Base-by-base conservation (phyloP, 225 moss, liverwort and hornwort species). In the Anthoceros angustus region DNA sequence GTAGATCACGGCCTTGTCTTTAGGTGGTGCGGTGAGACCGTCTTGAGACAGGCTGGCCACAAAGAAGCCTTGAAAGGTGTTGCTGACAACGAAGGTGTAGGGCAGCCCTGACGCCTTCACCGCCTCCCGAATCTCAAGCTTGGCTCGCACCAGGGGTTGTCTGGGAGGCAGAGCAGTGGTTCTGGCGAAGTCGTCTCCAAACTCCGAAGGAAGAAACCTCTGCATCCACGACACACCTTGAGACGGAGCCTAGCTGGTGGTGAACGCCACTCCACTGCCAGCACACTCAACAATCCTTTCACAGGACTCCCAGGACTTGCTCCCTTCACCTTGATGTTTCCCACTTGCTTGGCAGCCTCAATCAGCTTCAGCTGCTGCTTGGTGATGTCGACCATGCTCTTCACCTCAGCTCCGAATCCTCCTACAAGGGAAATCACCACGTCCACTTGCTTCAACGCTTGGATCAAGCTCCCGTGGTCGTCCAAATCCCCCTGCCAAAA, bases 131-230 rank as follows among this genome's bases (percentile, higher is more conserved):
- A 79, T 7, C 24, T 72, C 45, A 0, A 39, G 20, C 62, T 79
- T 79, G 40, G 7, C 0, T 24, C 25, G 32, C 12, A 72, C 12
- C 41, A n/a, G 4, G 8, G 16, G 25, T 8, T 43, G 15, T 0
- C 71, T 12, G 4, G 69, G 32, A 41, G 69, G 68, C 42, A 74
- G 39, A 6, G 64, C 0, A 12, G 68, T 45, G 24, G 65, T 74
- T 49, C 72, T 75, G 62, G 71, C 74, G 48, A 67, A 25, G 45
- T 79, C 67, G 25, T 70, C 25, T 45, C 71, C 71, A 48, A 72
- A 79, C 16, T 75, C 75, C n/a, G 78, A 67, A 0, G 78, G 75
- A 21, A 75, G 9, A 48, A 79, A 79, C 60, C 75, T 72, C 76
- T 80, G 69, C 20, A 62, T 40, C 25, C 10, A 24, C 10, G 26